Evolutionary conservation across 768 basidiomycete genomes (phyloP), one percentile per base, ranked within the genome.

Genomic region (Russula virescens): DNA sequence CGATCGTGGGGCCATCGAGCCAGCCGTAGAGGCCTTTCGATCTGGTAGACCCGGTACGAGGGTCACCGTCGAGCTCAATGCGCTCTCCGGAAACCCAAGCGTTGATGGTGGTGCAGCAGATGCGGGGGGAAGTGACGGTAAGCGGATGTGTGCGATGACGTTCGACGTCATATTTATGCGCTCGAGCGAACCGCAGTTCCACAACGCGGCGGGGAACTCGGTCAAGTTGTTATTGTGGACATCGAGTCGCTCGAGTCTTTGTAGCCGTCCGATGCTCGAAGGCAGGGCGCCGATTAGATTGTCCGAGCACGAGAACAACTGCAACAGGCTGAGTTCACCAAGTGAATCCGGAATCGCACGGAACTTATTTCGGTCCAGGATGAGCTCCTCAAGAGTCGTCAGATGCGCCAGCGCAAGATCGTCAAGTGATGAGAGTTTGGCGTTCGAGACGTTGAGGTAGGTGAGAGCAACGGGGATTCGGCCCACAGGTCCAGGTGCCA

Each of bases 161-260:
- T 99, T 99, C 13, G 92, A 95, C 3, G 91, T 94, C 45, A 88
- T 82, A 70, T 98, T 98, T 70, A 98, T 81, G 46, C 80, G 78
- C 47, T 73, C 71, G 58, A 99, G 77, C 6, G 80, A 83, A 0
- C 83, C 78, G 73, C 95, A 98, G 43, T 85, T 81, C 97, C 97
- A 99, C 1, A 99, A 72, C 38, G 83, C 77, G 21, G 75, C 75
- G 0, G 95, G 92, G 0, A 98, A 75, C 67, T 86, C 84, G 5
- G 79, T 82, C 50, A 98, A 77, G 68, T 87, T 88, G 76, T 98
- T 99, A 71, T 91, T 94, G 71, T 98, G 95, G 2, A 88, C 88
- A 67, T 97, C 92, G 46, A 99, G 79, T 1, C 75, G 77, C 66
- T 87, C 82, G 11, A 98, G 81, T 47, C 83, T 85, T 74, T 84